Evolutionary conservation across 2,329 filamentous ascomycete genomes (phyloP), one percentile per base, ranked within the genome.

Genomic region (Akanthomyces muscarius): DNA sequence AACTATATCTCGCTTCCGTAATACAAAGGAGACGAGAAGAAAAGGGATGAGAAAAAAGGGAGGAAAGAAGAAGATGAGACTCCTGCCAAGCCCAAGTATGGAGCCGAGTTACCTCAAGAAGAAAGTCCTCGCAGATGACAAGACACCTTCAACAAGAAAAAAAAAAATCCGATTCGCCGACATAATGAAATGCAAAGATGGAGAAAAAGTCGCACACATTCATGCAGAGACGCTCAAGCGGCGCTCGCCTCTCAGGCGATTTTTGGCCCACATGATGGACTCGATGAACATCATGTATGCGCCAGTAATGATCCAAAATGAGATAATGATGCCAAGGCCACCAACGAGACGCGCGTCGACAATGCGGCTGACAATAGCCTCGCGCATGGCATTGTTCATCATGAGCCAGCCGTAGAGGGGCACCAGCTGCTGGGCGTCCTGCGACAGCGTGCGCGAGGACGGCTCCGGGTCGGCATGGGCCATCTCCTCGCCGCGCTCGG

Each of bases 261-360:
- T 73, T 63, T 75, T 77, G 5, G 69, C 68, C 73, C 78, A 77
- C 53, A 81, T 71, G 10, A 74, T 71, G 47, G 74, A 71, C 67
- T 83, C 79, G 16, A 78, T 81, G 55, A 83, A 82, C 41, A 77
- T 66, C 63, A 84, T 75, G 62, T 83, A 84, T 42, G 78, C 69
- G 2, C 81, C 77, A 0, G 82, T 81, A 18, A 81, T 68, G 33
- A 74, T 75, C 82, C 81, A 83, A 64, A 81, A 80, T 1, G 76
- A 75, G 25, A 80, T 52, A 55, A 84, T 83, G 25, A 82, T 68
- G 3, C 75, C 75, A 23, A 84, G 66, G 0, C 79, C 79, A 8
- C 78, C 77, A 25, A 76, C 70, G n/a, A 82, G 67, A 48, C 77
- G 76, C 5, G 76, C 78, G 48, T 81, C 76, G 3, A 79, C 76